A percentile compares a stretch with the other conserved stretches of the same genome.
Conservation (phyloP, 257 asterid genomes). For the Verbascum thapsus region DNA sequence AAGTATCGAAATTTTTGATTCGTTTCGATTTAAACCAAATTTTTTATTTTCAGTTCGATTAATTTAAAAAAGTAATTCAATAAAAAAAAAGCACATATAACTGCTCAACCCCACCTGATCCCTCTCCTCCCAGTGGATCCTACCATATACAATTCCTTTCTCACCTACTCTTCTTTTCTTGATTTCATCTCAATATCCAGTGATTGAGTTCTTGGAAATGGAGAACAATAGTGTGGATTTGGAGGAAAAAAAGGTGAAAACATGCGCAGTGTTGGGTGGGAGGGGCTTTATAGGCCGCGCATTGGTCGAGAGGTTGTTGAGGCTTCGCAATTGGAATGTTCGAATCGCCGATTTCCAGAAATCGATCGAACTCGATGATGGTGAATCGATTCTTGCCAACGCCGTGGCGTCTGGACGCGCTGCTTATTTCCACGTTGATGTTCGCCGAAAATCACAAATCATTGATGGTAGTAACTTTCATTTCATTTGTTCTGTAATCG, state of each 20-base stretch:
- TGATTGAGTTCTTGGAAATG: slow-evolving; percentile 50
- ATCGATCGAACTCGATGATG: slow-evolving; percentile 51
- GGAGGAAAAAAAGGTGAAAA: slow-evolving; percentile 38
- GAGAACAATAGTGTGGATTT: slow-evolving; percentile 40
- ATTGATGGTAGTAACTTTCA: slow-evolving; percentile 62
- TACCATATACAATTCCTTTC: too few relatives aligned
- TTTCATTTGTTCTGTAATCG: too few relatives aligned
- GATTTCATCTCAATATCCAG: too few relatives aligned
- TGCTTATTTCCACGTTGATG: slow-evolving; percentile 65
- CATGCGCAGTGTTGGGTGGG: slow-evolving; percentile 84
- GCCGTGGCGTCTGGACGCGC: slow-evolving; percentile 74
- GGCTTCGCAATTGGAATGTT: slow-evolving; percentile 73
- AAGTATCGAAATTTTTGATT: too few relatives aligned
- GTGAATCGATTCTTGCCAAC: slow-evolving; percentile 56
- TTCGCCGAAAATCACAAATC: slow-evolving; percentile 56
- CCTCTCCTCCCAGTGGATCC: too few relatives aligned
- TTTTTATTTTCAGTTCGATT: too few relatives aligned
- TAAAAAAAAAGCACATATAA: too few relatives aligned
- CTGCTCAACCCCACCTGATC: too few relatives aligned
- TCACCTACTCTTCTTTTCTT: too few relatives aligned
- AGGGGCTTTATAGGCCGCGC: slow-evolving; percentile 79
- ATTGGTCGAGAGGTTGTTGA: slow-evolving; percentile 72
- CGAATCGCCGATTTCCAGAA: slow-evolving; percentile 65
- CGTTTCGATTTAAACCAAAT: too few relatives aligned
- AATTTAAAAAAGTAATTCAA: too few relatives aligned